A percentile compares a stretch with the other conserved stretches of the same genome.
phyloP scores from a whole-genome alignment of 2,329 filamentous ascomycete genomes.

The Ambrosiella cleistominuta region DNA sequence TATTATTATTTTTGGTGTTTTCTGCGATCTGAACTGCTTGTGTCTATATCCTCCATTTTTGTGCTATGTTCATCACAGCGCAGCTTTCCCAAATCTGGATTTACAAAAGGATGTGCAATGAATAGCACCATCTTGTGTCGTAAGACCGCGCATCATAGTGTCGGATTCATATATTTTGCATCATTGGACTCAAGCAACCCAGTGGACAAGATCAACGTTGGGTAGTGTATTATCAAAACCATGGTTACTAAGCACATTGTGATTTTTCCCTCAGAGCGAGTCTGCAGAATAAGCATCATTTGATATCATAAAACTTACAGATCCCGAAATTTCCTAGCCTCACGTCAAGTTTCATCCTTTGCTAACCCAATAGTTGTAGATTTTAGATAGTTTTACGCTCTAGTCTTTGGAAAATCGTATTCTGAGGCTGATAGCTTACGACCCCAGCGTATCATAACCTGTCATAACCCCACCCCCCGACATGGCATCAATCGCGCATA shows the following conservation, averaged over 20 bases:
- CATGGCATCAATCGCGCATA: slow-evolving; percentile 76
- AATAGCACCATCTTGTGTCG: background rate
- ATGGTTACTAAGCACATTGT: no score
- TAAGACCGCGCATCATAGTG: background rate
- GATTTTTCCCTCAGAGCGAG: no score
- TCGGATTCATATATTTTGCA: background rate
- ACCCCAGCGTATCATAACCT: background rate
- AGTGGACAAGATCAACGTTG: no score
- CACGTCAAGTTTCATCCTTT: no score
- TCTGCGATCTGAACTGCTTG: background rate
- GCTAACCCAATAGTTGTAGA: background rate
- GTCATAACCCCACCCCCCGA: slow-evolving; percentile 10
- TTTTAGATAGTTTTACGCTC: background rate
- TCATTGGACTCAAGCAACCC: background rate
- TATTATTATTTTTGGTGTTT: background rate
- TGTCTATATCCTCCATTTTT: background rate
- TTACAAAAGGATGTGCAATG: no score
- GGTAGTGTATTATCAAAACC: no score
- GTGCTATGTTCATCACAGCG: background rate
- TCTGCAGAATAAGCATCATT: no score
- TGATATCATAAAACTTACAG: no score
- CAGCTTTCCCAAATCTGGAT: background rate
- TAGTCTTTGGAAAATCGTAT: background rate
- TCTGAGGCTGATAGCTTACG: background rate
- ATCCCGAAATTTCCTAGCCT: no score